These are phyloP conservation scores for Candida pseudoglaebosa DNA, from an alignment of 805 yeast species.

Conservation along the genomic window DNA sequence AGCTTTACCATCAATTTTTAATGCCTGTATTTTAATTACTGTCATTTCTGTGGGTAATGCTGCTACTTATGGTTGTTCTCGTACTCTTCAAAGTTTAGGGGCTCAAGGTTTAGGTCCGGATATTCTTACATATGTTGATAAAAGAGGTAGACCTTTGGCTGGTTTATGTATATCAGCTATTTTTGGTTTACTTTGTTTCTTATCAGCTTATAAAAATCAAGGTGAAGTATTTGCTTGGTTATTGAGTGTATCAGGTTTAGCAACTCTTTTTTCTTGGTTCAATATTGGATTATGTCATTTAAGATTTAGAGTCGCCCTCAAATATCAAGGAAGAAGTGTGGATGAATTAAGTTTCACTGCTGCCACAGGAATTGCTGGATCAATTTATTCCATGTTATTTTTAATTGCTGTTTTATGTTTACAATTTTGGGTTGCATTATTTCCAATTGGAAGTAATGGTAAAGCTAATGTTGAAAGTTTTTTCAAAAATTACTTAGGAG, in stretches of 20 bases:
- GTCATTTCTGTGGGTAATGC: constrained; percentile 77
- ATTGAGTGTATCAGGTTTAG: constrained; percentile 37
- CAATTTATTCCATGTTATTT: constrained; percentile 29
- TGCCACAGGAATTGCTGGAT: constrained; percentile 35
- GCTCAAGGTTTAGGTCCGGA: constrained; percentile 69
- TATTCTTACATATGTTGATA: constrained; percentile 36
- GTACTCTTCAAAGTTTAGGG: constrained; percentile 65
- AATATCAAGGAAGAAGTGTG: constrained; percentile 27
- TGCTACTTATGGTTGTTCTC: constrained; percentile 67
- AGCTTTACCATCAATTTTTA: constrained; percentile 68
- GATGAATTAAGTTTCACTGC: constrained; percentile 34
- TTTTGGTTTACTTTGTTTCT: constrained; percentile 38
- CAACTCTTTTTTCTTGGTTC: constrained; percentile 40
- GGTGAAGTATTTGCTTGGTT: constrained; percentile 37
- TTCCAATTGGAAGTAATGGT: constrained; percentile 30
- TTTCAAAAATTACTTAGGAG: constrained; percentile 37
- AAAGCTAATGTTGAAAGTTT: constrained; percentile 28
- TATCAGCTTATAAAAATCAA: constrained; percentile 29
- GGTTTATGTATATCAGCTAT: constrained; percentile 29
- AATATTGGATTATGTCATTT: constrained; percentile 39
- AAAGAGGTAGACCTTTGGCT: constrained; percentile 39
- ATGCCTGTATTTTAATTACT: constrained; percentile 68
- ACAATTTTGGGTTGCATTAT: constrained; percentile 39
- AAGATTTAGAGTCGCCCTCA: constrained; percentile 38
- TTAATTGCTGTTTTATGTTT: constrained; percentile 28